Percentiles rank a stretch among this genome's conserved stretches.
These are phyloP conservation scores for Eucalyptus victrix DNA, from an alignment of 345 rosid species.

Conservation along the genomic window DNA sequence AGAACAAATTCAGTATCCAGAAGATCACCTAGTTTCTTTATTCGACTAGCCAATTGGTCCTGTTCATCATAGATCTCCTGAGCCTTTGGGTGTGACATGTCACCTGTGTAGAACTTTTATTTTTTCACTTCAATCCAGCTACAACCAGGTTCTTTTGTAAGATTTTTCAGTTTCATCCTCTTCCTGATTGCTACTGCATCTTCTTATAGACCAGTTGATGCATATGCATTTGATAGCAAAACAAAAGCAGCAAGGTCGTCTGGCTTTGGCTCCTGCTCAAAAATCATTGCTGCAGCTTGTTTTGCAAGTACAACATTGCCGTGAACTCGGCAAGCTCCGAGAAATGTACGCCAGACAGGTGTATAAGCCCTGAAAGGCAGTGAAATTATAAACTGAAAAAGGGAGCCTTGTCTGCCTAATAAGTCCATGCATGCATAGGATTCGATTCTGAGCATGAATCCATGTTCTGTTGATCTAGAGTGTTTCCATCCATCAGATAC, in stretches of 20 bases:
- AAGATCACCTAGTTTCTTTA: too few relatives aligned
- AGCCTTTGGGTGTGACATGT: too few relatives aligned
- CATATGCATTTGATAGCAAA: conserved; percentile 44
- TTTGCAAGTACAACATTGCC: conserved; percentile 34
- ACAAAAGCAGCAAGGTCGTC: too few relatives aligned
- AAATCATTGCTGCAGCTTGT: conserved; percentile 35
- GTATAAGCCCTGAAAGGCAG: conserved; percentile 44
- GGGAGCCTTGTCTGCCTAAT: conserved; percentile 44
- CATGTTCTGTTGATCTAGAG: conserved; percentile 47
- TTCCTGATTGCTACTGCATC: conserved; percentile 34
- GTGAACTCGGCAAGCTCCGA: conserved; percentile 60
- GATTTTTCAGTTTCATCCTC: background rate
- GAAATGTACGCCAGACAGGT: conserved; percentile 52
- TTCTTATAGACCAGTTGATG: conserved; percentile 47
- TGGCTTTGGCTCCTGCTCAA: conserved; percentile 18
- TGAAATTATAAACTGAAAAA: conserved; percentile 28
- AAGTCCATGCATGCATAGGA: conserved; percentile 73
- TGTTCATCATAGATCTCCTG: rapidly evolving
- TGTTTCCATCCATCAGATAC: conserved; percentile 34
- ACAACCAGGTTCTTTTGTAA: conserved; percentile 54
- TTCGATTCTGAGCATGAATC: conserved; percentile 47
- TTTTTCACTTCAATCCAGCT: conserved; percentile 47
- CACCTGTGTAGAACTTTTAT: background rate
- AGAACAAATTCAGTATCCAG: too few relatives aligned
- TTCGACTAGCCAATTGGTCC: too few relatives aligned